Conservation (phyloP, 306 rosid species). For the Inga leiocalycina region DNA sequence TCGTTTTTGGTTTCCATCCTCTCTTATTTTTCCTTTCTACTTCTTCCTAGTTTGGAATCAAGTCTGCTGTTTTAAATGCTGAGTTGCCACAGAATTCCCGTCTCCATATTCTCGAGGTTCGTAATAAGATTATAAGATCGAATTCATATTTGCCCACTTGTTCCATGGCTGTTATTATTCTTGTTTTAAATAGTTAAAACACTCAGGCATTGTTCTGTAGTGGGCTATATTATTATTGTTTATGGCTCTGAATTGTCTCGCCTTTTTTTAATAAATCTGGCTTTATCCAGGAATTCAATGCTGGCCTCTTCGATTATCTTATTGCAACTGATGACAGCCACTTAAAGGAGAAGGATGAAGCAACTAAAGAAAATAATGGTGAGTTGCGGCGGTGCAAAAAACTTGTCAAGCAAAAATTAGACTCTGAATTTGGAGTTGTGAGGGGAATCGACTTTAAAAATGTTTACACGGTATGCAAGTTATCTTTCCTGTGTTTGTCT, state of each 20-base stretch:
- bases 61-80: conserved; percentile 92
- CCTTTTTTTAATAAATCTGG: conserved; percentile 29
- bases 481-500: conserved; percentile 13
- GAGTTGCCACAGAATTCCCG: conserved; percentile 99
- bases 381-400: conserved; percentile 54
- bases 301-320: conserved; percentile 94
- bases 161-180: neutral
- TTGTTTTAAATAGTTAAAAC: conserved; percentile 1
- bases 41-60: conserved; percentile 80
- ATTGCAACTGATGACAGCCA: conserved; percentile 87
- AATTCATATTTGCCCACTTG: neutral
- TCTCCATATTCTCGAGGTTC: conserved; percentile 94
- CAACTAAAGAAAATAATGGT: conserved; percentile 44
- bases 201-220: neutral
- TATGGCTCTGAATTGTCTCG: conserved; percentile 19
- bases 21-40: neutral
- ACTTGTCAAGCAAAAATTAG: conserved; percentile 57
- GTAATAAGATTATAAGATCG: conserved; percentile 30
- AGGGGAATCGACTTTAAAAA: conserved; percentile 95
- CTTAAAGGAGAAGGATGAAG: conserved; percentile 70
- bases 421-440: conserved; percentile 95
- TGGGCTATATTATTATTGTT: conserved; percentile 5
- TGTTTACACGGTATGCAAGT: conserved; percentile 78
- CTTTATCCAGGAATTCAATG: conserved; percentile 92
- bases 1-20: neutral